Percentiles rank a stretch among this genome's conserved stretches.
Evolutionary conservation across 768 basidiomycete genomes (phyloP).

Genomic region (Boletus eberwhitei): DNA sequence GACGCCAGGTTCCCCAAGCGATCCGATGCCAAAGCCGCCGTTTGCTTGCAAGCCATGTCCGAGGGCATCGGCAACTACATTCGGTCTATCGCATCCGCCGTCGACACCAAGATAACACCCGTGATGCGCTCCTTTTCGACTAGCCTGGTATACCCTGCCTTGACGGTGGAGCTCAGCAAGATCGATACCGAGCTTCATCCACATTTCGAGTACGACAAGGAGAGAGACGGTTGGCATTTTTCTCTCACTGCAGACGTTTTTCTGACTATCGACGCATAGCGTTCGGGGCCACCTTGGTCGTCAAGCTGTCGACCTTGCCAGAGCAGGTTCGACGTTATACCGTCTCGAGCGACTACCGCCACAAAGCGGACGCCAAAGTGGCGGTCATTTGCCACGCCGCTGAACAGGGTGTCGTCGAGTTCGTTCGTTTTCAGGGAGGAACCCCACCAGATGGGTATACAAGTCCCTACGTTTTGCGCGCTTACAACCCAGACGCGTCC

Average conservation of each 20-base stretch:
- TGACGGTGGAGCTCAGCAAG: slow-evolving; percentile 46
- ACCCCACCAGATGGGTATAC: slow-evolving; percentile 41
- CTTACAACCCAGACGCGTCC: slow-evolving; percentile 26
- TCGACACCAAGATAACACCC: slow-evolving; percentile 46
- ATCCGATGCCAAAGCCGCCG: slow-evolving; percentile 67
- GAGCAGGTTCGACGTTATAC: slow-evolving; percentile 43
- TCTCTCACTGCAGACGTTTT: background rate
- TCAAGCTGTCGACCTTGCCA: slow-evolving; percentile 37
- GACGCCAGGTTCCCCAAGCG: slow-evolving; percentile 61
- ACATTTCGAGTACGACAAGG: slow-evolving; percentile 39
- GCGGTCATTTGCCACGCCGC: slow-evolving; percentile 53
- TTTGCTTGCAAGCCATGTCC: slow-evolving; percentile 61
- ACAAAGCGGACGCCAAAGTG: slow-evolving; percentile 58
- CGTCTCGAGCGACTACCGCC: slow-evolving; percentile 49
- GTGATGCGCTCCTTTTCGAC: slow-evolving; percentile 43
- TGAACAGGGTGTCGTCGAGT: slow-evolving; percentile 54
- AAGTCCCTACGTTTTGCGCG: slow-evolving; percentile 32
- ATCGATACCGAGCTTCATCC: slow-evolving; percentile 38
- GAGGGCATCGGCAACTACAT: slow-evolving; percentile 58
- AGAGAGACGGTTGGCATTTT: slow-evolving; percentile 47
- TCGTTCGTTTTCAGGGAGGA: slow-evolving; percentile 52
- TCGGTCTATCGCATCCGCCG: slow-evolving; percentile 39
- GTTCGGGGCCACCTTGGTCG: slow-evolving; percentile 49
- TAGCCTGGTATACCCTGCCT: slow-evolving; percentile 42
- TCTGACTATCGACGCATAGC: slow-evolving; percentile 36